Evolutionary conservation across 306 rosid species (phyloP), one percentile per base, ranked within the genome.

Genomic region (Vigna trinervia): DNA sequence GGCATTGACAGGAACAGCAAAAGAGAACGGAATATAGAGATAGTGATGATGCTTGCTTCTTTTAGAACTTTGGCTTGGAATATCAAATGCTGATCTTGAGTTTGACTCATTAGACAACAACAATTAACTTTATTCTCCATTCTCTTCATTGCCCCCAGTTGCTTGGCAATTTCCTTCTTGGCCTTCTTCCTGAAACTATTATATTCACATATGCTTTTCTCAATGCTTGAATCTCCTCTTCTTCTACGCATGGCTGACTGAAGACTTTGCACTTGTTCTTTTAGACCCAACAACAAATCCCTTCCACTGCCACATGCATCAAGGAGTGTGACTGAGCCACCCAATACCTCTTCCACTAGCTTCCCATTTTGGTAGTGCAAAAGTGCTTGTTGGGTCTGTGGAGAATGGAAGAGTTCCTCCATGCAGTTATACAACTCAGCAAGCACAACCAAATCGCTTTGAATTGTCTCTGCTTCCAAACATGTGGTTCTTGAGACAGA

Each of bases 181-280:
- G 83, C 88, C 39, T 84, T 88, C 77, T 85, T 93, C 68, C 91
- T 86, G 19, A 87, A 89, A 81, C 69, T 53, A 19, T 85, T 65
- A 71, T 84, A 88, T n/a, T 83, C 74, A 47, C 69, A 74, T 20
- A 88, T 69, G n/a, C 39, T 75, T 23, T 12, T 81, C 58, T 83
- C 88, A 3, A 88, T 75, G 82, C 86, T 81, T 4, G 90, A 83
- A 69, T 78, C 73, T 19, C 84, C 58, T 82, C 84, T 84, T 78
- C 80, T 89, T 82, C 98, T 85, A 5, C 95, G 84, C 0, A 93
- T 70, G 0, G 94, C 86, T 1, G 90, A 90, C 17, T 84, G 90
- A 74, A 93, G 88, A 45, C 71, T 39, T 52, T 85, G 87, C 28
- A 83, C 89, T 46, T 88, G 87, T 84, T 88, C 88, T 51, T 78